Percentiles rank a stretch among this genome's conserved stretches.
These are phyloP conservation scores for Thamnidium elegans DNA, from an alignment of 192 early-diverging fungal species.

Conservation along the genomic window DNA sequence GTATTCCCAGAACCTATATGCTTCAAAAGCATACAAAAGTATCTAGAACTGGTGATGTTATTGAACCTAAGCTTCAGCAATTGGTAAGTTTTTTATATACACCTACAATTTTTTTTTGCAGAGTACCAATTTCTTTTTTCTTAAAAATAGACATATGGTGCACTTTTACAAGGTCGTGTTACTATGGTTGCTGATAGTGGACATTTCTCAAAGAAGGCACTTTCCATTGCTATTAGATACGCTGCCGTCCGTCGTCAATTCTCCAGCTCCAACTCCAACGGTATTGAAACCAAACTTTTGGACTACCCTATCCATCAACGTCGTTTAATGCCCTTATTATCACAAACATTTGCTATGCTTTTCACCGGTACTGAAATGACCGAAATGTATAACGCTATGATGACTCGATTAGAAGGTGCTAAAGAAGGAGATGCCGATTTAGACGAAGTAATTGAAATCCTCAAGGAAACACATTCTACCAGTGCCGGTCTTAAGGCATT, in stretches of 20 bases:
- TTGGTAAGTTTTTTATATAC: slow-evolving; percentile 36
- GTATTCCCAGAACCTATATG: slow-evolving; percentile 87
- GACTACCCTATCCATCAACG: slow-evolving; percentile 94
- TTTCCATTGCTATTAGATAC: slow-evolving; percentile 90
- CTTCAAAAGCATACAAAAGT: slow-evolving; percentile 93
- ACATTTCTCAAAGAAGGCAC: slow-evolving; percentile 84
- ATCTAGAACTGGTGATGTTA: slow-evolving; percentile 69
- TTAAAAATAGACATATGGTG: slow-evolving; percentile 82
- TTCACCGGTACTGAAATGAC: slow-evolving; percentile 85
- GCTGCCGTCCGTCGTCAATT: slow-evolving; percentile 92
- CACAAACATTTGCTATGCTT: slow-evolving; percentile 86
- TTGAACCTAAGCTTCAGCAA: slow-evolving; percentile 81
- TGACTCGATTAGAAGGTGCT: slow-evolving; percentile 69
- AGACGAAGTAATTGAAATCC: slow-evolving; percentile 64
- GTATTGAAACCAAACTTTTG: slow-evolving; percentile 80
- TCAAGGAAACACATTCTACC: slow-evolving; percentile 92
- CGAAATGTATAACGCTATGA: slow-evolving; percentile 73
- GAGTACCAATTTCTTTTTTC: neutral
- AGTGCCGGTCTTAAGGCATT: slow-evolving; percentile 90
- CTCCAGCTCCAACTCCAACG: slow-evolving; percentile 50
- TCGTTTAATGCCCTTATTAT: slow-evolving; percentile 88
- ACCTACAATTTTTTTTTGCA: neutral
- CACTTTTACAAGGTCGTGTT: slow-evolving; percentile 81
- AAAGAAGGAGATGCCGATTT: slow-evolving; percentile 59
- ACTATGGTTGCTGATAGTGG: slow-evolving; percentile 83